These are phyloP conservation scores for Xylaria flabelliformis DNA, from an alignment of 495 filamentous ascomycete species.

Conservation along the genomic window DNA sequence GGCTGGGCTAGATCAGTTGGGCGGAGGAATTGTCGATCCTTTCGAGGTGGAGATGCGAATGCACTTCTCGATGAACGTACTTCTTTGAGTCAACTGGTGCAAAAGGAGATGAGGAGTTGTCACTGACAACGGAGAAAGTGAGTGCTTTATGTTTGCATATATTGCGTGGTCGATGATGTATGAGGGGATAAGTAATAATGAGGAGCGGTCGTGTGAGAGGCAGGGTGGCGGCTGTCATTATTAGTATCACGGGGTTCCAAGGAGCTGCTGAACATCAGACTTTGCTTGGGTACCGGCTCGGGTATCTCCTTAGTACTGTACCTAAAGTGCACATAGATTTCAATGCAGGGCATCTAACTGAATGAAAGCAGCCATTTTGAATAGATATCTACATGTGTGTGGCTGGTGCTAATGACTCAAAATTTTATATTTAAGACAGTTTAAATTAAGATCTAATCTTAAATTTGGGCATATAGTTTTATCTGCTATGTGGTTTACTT, in stretches of 20 bases:
- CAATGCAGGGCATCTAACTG: background rate
- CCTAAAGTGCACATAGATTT: background rate
- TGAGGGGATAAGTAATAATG: background rate
- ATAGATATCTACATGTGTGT: background rate
- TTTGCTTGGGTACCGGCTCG: background rate
- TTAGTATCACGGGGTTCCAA: background rate
- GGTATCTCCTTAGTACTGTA: conserved; percentile 3
- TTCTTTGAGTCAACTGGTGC: background rate
- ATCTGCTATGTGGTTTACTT: background rate
- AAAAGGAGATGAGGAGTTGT: background rate
- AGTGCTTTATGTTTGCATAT: background rate
- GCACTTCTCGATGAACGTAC: background rate
- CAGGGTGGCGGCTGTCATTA: background rate
- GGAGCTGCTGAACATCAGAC: background rate
- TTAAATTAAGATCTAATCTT: background rate
- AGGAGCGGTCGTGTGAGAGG: background rate
- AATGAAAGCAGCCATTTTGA: background rate
- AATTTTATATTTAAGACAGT: background rate
- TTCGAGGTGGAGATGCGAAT: background rate
- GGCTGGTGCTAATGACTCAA: background rate
- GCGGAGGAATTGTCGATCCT: conserved; percentile 4
- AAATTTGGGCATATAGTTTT: background rate
- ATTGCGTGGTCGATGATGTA: background rate
- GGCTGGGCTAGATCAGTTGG: conserved; percentile 5
- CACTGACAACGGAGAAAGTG: background rate